Base-by-base conservation (phyloP, 73 alveolate genomes). In the Symbiodinium natans region DNA sequence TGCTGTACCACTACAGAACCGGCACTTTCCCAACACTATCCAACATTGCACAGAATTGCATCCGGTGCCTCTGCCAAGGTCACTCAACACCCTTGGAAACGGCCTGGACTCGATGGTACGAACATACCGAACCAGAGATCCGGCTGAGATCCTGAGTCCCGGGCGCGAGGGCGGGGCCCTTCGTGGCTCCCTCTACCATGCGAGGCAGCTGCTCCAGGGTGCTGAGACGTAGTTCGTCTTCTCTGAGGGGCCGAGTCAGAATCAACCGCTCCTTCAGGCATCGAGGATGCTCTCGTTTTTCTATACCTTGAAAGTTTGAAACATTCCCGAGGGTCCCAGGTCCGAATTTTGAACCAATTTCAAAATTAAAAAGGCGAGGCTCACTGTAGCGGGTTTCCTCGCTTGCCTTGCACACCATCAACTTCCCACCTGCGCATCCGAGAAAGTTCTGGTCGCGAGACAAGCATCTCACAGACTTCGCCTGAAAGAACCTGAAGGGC, bases 161-260 rank as follows among this genome's bases (percentile, higher is more conserved):
- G 17, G 25, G 54, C 97, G 97, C 97, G 63, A 90, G 83, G 10
- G 97, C 97, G 13, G 97, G 97, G 27, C 68, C 41, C 40, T 34
- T 31, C 82, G 40, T 4, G 36, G 87, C 88, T 34, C 63, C 48
- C 97, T 31, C 63, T 8, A 82, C 75, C 40, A 31, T 73, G 73
- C n/a, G 5, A 11, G 77, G 54, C 56, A 40, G 88, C 97, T 41
- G 42, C 46, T 52, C 68, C 75, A 68, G 75, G 33, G 3, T 21
- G 77, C 34, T 27, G 34, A 63, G 77, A 21, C 77, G 77, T 21
- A 63, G 31, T 40, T 68, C 97, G 29, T 90, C 97, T 23, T 23
- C 39, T 31, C 97, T 84, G 42, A 73, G 40, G 23, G 97, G 97
- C 19, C 97, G 97, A 39, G 77, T 29, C 52, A 90, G 97, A 43